Percentiles rank a stretch among this genome's conserved stretches.
Conservation (phyloP, 306 rosid genomes). For the Delonix regia region DNA sequence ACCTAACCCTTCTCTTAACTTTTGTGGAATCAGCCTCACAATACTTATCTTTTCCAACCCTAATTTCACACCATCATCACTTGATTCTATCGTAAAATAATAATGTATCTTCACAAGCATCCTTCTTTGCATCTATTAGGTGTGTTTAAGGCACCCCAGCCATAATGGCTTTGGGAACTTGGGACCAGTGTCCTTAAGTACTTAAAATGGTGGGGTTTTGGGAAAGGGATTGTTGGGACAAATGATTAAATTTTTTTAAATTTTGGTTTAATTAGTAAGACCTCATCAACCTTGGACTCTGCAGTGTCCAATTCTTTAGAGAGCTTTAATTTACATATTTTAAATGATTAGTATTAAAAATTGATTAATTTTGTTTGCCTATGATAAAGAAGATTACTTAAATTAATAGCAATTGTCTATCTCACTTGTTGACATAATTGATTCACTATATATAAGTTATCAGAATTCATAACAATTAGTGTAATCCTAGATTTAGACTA, state of each 20-base stretch:
- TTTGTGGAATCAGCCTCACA: slow-evolving; percentile 17
- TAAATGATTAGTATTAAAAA: not conserved
- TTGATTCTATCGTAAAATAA: too few relatives aligned
- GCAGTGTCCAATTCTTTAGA: not conserved
- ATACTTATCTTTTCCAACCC: not conserved
- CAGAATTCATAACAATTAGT: not conserved
- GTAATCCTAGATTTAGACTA: not conserved
- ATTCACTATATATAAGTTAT: not conserved
- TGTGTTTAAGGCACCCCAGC: not conserved
- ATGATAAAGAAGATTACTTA: not conserved
- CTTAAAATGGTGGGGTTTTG: not conserved
- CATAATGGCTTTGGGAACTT: not conserved
- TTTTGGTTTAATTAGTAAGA: not conserved
- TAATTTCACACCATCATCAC: not conserved
- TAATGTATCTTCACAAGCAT: not conserved
- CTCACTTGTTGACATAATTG: not conserved
- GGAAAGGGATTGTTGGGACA: not conserved
- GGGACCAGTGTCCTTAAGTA: slow-evolving; percentile 7
- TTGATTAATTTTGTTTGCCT: not conserved
- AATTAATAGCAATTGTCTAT: not conserved
- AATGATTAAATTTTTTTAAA: not conserved
- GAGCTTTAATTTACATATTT: not conserved
- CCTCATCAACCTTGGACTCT: not conserved
- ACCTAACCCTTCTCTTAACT: slow-evolving; percentile 4
- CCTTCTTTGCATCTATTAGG: not conserved